These are phyloP conservation scores for Aspergillus udagawae DNA, from an alignment of 2,329 filamentous ascomycete species.

Conservation along the genomic window DNA sequence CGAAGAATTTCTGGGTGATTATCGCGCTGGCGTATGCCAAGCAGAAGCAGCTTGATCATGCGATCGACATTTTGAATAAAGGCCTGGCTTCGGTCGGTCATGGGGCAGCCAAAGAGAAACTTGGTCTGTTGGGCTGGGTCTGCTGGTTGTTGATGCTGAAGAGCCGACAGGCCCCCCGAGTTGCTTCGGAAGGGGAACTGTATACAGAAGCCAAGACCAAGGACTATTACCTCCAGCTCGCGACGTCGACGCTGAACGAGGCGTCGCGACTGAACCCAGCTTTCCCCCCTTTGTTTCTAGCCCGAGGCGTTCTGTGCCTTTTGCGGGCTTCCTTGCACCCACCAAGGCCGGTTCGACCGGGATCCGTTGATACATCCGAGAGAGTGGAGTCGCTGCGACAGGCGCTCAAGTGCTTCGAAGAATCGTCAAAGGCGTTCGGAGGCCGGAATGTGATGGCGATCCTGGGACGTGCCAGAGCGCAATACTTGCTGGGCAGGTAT, in stretches of 20 bases:
- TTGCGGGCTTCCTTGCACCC: constrained; percentile 80
- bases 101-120: constrained; percentile 71
- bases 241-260: constrained; percentile 90
- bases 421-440: constrained; percentile 78
- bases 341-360: constrained; percentile 62
- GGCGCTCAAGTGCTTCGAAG: constrained; percentile 90
- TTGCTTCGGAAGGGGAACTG: constrained; percentile 60
- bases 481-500: constrained; percentile 83
- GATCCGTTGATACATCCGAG: constrained; percentile 64
- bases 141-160: constrained; percentile 92
- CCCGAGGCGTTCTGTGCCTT: constrained; percentile 82
- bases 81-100: constrained; percentile 69
- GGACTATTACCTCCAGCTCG: constrained; percentile 83
- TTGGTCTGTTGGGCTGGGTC: constrained; percentile 76
- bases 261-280: constrained; percentile 91
- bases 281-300: constrained; percentile 85
- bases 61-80: constrained; percentile 66
- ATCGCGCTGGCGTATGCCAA: constrained; percentile 96
- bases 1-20: constrained; percentile 96
- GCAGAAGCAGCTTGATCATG: constrained; percentile 86
- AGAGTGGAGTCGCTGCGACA: constrained; percentile 73
- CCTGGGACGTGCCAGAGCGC: constrained; percentile 80
- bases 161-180: constrained; percentile 72
- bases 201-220: constrained; percentile 80
- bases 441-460: constrained; percentile 88